Conservation (phyloP, 225 moss, liverwort and hornwort genomes). For the Rhytidiadelphus loreus region DNA sequence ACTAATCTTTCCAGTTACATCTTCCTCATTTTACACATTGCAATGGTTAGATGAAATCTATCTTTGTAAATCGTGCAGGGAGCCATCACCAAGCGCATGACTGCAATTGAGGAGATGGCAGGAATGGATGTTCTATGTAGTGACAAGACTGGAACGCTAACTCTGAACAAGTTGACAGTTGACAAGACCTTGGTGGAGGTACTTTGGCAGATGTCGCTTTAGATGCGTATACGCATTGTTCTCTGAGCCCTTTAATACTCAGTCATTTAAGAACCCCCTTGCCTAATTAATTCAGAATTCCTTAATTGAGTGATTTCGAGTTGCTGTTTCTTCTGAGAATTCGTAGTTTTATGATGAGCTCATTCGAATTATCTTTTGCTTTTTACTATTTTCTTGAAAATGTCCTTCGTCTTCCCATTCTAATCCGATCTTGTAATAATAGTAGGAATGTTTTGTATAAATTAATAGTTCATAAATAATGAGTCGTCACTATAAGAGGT, state of each 20-base stretch:
- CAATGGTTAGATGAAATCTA: neutral
- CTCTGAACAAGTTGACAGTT: conserved; percentile 50
- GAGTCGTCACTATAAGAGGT: neutral
- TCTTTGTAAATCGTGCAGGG: conserved; percentile 22
- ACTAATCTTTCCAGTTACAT: neutral
- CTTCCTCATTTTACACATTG: neutral
- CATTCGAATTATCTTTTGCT: neutral
- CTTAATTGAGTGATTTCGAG: neutral
- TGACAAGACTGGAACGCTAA: conserved; percentile 63
- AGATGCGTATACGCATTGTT: neutral
- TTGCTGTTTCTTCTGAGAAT: neutral
- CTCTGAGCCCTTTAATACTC: neutral
- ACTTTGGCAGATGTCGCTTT: neutral
- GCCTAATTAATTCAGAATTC: neutral
- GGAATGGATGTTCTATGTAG: conserved; percentile 75
- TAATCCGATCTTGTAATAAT: neutral
- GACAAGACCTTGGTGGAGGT: conserved; percentile 54
- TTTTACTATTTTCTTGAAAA: neutral
- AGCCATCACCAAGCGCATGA: conserved; percentile 83
- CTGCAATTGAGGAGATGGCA: conserved; percentile 81
- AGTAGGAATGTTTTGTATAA: neutral
- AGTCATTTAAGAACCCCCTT: neutral
- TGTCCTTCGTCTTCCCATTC: neutral
- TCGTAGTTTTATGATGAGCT: neutral
- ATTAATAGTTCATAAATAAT: neutral